Conservation (phyloP, 768 basidiomycete species). For the Lactarius hatsudake region DNA sequence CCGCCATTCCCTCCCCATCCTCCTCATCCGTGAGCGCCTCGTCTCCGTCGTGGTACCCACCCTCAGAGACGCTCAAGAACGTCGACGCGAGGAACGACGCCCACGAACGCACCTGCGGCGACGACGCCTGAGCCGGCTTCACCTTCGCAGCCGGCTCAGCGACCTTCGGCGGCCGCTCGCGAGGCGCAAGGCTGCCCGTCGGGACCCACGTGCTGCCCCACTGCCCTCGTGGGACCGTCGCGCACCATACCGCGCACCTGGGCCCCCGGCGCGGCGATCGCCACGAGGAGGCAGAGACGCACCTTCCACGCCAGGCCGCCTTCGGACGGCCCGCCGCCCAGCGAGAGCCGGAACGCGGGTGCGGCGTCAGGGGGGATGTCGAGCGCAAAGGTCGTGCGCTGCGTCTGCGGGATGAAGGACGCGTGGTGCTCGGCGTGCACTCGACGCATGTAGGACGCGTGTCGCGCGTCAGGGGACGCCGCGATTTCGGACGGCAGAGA, state of each 20-base stretch:
- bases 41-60: conserved; percentile 60
- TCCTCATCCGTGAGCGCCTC: conserved; percentile 37
- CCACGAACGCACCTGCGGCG: conserved; percentile 36
- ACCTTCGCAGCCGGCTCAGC: conserved; percentile 13
- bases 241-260: conserved; percentile 49
- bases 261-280: conserved; percentile 52
- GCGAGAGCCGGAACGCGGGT: conserved; percentile 74
- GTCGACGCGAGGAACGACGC: conserved; percentile 42
- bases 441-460: conserved; percentile 51
- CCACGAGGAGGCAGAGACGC: conserved; percentile 80
- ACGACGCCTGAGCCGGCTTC: neutral
- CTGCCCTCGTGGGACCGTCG: conserved; percentile 60
- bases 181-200: conserved; percentile 53
- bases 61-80: conserved; percentile 42
- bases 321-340: conserved; percentile 38
- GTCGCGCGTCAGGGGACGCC: conserved; percentile 43
- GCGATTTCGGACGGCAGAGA: conserved; percentile 62
- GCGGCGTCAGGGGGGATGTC: conserved; percentile 92
- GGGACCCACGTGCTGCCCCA: conserved; percentile 74
- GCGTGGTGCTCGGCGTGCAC: conserved; percentile 86
- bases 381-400: conserved; percentile 80
- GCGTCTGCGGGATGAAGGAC: conserved; percentile 65
- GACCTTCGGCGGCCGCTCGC: conserved; percentile 43
- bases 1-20: conserved; percentile 5
- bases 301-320: conserved; percentile 94